Percentiles rank a stretch among this genome's conserved stretches.
Evolutionary conservation across 2,329 filamentous ascomycete genomes (phyloP).

Genomic region (Botrytis galanthina): DNA sequence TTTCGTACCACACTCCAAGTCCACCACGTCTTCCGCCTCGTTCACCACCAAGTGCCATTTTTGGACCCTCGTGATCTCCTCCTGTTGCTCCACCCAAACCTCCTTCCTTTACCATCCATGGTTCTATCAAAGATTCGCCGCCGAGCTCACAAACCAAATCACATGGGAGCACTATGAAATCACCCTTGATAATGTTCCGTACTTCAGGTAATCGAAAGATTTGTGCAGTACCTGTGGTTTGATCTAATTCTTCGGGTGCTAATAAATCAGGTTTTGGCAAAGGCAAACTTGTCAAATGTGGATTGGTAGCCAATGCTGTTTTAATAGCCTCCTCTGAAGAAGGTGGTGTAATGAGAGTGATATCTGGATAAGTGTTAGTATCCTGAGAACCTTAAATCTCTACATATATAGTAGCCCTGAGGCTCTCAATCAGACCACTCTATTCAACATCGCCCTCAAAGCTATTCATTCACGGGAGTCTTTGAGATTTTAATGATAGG

Average conservation of each 20-base stretch:
- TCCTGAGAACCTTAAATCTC: not conserved
- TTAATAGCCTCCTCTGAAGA: constrained; percentile 66
- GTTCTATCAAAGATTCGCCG: constrained; percentile 77
- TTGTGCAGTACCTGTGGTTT: constrained; percentile 86
- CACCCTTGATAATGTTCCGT: constrained; percentile 70
- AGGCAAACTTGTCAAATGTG: constrained; percentile 71
- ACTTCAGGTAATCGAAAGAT: constrained; percentile 83
- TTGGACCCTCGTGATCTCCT: constrained; percentile 45
- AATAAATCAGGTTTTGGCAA: constrained; percentile 72
- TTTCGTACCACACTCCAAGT: constrained; percentile 88
- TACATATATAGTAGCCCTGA: not conserved
- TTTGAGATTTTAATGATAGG: not conserved
- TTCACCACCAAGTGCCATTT: constrained; percentile 53
- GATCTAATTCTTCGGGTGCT: constrained; percentile 70
- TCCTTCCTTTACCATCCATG: constrained; percentile 85
- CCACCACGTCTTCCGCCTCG: constrained; percentile 68
- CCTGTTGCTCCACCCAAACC: constrained; percentile 63
- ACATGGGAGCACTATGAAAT: constrained; percentile 90
- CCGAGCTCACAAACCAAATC: constrained; percentile 89
- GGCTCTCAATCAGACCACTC: not conserved
- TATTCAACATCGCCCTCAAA: not conserved
- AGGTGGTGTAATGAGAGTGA: constrained; percentile 61
- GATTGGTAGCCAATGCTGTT: constrained; percentile 71
- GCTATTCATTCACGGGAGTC: not conserved
- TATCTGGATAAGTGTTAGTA: constrained; percentile 45